These are phyloP conservation scores for Aureobasidium sp. DNA, from an alignment of 2,329 filamentous ascomycete species.

Conservation along the genomic window DNA sequence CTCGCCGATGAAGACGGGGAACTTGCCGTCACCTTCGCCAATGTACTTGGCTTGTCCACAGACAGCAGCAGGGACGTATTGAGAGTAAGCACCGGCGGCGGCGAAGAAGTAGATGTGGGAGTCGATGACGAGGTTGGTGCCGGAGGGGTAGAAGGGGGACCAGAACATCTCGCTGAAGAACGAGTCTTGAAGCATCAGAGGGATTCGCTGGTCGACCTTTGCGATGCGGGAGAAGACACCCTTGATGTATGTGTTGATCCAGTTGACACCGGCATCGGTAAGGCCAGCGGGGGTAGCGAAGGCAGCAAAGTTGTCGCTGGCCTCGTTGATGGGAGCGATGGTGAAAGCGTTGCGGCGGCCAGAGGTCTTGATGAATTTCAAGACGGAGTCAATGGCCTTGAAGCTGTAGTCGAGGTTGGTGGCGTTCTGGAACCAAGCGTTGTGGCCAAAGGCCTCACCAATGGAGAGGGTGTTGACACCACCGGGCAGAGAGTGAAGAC, in stretches of 20 bases:
- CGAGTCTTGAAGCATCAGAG: slow-evolving; percentile 27
- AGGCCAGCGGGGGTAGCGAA: slow-evolving; percentile 28
- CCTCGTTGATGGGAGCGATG: slow-evolving; percentile 31
- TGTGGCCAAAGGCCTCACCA: slow-evolving; percentile 22
- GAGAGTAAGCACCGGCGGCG: slow-evolving; percentile 19
- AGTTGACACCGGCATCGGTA: slow-evolving; percentile 23
- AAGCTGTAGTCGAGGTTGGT: slow-evolving; percentile 28
- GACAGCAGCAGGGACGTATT: slow-evolving; percentile 22
- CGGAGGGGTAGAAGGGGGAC: slow-evolving; percentile 20
- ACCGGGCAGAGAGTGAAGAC: slow-evolving; percentile 26
- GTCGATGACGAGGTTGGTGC: slow-evolving; percentile 26
- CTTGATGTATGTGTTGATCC: slow-evolving; percentile 28
- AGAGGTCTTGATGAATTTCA: slow-evolving; percentile 26
- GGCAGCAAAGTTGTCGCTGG: slow-evolving; percentile 28
- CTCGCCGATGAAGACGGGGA: slow-evolving; percentile 25
- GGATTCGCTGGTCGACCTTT: slow-evolving; percentile 23
- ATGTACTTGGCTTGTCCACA: slow-evolving; percentile 21
- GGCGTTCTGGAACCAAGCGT: slow-evolving; percentile 29
- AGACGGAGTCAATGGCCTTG: slow-evolving; percentile 24
- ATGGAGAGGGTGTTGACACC: slow-evolving; percentile 25
- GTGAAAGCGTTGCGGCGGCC: slow-evolving; percentile 26
- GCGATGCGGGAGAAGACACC: slow-evolving; percentile 21
- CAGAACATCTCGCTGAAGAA: slow-evolving; percentile 24
- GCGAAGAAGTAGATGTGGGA: slow-evolving; percentile 27
- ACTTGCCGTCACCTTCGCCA: slow-evolving; percentile 17